A percentile compares a stretch with the other conserved stretches of the same genome.
These are phyloP conservation scores for Hyphopichia burtonii DNA, from an alignment of 1,139 yeast genomes.

Conservation along the genomic window DNA sequence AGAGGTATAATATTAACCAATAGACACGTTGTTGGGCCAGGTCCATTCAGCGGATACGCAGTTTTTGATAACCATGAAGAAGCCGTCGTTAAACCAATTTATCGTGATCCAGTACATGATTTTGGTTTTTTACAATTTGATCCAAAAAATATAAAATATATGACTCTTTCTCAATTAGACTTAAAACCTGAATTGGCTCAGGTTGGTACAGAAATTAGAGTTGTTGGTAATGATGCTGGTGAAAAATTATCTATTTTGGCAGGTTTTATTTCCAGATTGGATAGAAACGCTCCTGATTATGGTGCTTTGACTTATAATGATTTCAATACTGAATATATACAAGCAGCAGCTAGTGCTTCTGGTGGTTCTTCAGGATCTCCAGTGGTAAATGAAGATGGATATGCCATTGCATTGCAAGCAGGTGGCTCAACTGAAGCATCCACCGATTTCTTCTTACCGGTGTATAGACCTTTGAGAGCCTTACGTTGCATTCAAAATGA, in stretches of 20 bases:
- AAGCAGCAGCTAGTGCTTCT: slow-evolving; percentile 94
- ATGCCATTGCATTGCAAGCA: slow-evolving; percentile 90
- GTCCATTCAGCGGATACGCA: slow-evolving; percentile 88
- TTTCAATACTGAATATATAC: slow-evolving; percentile 93
- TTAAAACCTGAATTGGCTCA: slow-evolving; percentile 79
- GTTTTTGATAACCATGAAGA: slow-evolving; percentile 96
- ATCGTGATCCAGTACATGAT: slow-evolving; percentile 84
- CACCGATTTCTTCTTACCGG: slow-evolving; percentile 88
- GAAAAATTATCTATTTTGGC: slow-evolving; percentile 86
- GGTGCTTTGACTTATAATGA: slow-evolving; percentile 90
- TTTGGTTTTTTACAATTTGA: slow-evolving; percentile 80
- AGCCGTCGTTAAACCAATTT: slow-evolving; percentile 79
- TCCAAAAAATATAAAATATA: slow-evolving; percentile 69
- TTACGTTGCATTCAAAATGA: slow-evolving; percentile 64
- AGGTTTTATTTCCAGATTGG: slow-evolving; percentile 87
- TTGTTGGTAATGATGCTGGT: slow-evolving; percentile 96
- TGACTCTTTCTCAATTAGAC: slow-evolving; percentile 64
- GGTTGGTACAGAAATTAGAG: slow-evolving; percentile 90
- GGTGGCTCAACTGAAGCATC: slow-evolving; percentile 93
- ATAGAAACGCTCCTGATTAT: slow-evolving; percentile 93
- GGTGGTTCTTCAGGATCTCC: slow-evolving; percentile 98
- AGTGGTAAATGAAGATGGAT: slow-evolving; percentile 83
- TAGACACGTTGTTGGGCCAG: slow-evolving; percentile 93
- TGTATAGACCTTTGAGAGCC: slow-evolving; percentile 80
- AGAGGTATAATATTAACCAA: slow-evolving; percentile 85